Percentiles rank a stretch among this genome's conserved stretches.
These are phyloP conservation scores for Alternaria longipes DNA, from an alignment of 2,329 filamentous ascomycete species.

Conservation along the genomic window DNA sequence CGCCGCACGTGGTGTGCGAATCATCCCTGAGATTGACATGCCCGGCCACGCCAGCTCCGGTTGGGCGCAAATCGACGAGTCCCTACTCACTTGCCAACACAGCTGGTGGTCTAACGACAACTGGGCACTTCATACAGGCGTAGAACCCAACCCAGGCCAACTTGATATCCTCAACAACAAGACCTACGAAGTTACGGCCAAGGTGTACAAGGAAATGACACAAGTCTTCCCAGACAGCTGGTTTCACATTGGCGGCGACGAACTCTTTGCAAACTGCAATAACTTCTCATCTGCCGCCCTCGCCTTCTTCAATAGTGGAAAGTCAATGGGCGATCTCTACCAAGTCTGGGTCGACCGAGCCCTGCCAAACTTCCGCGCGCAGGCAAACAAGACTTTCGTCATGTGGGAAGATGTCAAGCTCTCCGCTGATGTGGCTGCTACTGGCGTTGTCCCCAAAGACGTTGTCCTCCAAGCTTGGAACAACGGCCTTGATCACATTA, in stretches of 20 bases:
- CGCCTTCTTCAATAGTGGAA: constrained; percentile 61
- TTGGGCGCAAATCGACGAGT: constrained; percentile 65
- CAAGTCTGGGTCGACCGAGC: constrained; percentile 65
- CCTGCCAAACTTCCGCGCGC: constrained; percentile 60
- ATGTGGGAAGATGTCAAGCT: constrained; percentile 67
- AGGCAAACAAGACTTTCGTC: constrained; percentile 60
- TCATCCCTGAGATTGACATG: constrained; percentile 71
- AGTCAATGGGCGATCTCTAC: constrained; percentile 61
- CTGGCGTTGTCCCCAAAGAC: constrained; percentile 59
- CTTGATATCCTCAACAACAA: constrained; percentile 65
- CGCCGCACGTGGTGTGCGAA: constrained; percentile 64
- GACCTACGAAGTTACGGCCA: constrained; percentile 63
- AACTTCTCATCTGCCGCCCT: constrained; percentile 63
- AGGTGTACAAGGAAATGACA: constrained; percentile 65
- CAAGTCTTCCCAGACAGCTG: constrained; percentile 61
- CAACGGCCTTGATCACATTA: constrained; percentile 61
- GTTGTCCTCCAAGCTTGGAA: constrained; percentile 66
- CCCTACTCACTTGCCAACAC: constrained; percentile 65
- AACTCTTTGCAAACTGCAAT: constrained; percentile 65
- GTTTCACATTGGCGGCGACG: constrained; percentile 66
- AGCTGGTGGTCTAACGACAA: constrained; percentile 70
- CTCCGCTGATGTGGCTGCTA: constrained; percentile 53
- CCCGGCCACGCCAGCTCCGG: constrained; percentile 66
- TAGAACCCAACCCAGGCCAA: constrained; percentile 66
- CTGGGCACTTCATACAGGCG: constrained; percentile 64